A percentile compares a stretch with the other conserved stretches of the same genome.
Conservation (phyloP, 305 asterid genomes). For the Fraxinus baroniana region DNA sequence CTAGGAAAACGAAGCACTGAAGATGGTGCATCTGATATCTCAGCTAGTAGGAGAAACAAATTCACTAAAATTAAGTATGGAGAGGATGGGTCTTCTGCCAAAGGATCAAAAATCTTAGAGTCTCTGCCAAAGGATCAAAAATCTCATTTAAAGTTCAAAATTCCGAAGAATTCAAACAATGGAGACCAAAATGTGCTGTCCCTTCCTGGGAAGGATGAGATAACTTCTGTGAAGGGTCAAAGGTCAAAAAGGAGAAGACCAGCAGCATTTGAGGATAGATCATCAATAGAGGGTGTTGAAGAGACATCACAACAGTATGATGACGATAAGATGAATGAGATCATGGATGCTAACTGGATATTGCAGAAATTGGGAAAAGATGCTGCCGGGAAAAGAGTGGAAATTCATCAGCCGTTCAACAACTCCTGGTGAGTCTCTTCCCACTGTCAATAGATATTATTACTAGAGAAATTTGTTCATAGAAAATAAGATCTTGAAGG, state of each 20-base stretch:
- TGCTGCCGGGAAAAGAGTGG: conserved; percentile 95
- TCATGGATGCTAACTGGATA: conserved; percentile 89
- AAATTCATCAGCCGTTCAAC: conserved; percentile 75
- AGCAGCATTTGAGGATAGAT: conserved; percentile 19
- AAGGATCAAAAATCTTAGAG: conserved; percentile 34
- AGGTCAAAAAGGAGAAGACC: conserved; percentile 82
- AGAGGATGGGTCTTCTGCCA: conserved; percentile 37
- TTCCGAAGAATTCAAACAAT: conserved; percentile 60
- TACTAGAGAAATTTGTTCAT: neutral
- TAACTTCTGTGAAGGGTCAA: conserved; percentile 69
- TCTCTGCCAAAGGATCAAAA: conserved; percentile 48
- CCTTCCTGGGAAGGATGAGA: conserved; percentile 61
- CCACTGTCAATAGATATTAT: neutral
- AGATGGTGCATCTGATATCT: conserved; percentile 40
- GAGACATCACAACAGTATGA: conserved; percentile 47
- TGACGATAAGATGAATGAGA: conserved; percentile 60
- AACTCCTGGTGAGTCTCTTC: conserved; percentile 66
- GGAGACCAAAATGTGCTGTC: conserved; percentile 47
- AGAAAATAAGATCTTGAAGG: neutral
- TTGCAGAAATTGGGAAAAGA: conserved; percentile 89
- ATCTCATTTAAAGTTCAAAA: conserved; percentile 64
- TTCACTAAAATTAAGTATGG: conserved; percentile 31
- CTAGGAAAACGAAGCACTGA: conserved; percentile 53
- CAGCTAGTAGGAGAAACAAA: conserved; percentile 42
- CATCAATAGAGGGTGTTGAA: conserved; percentile 37